phyloP scores from a whole-genome alignment of 1,139 yeast genomes.

The Candida labiduridarum region DNA sequence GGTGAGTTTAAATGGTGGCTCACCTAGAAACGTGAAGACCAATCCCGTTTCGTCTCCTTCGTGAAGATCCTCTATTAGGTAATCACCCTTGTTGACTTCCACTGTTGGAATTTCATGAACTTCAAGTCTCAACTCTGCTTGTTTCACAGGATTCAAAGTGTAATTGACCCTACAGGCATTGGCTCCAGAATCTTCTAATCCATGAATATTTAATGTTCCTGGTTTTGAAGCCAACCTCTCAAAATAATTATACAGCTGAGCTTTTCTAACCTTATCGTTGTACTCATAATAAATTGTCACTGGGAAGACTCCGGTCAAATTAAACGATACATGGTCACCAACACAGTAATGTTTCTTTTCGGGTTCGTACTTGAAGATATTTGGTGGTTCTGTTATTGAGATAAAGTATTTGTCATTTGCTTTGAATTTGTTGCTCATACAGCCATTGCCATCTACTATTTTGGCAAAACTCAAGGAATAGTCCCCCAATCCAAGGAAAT shows the following conservation, averaged over 20 bases:
- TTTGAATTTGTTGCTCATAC: slow-evolving; percentile 49
- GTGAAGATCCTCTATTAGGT: slow-evolving; percentile 75
- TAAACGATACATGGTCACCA: slow-evolving; percentile 83
- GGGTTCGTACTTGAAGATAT: slow-evolving; percentile 45
- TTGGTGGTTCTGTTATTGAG: slow-evolving; percentile 76
- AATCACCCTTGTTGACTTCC: slow-evolving; percentile 78
- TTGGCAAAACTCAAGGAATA: slow-evolving; percentile 61
- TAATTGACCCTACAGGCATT: slow-evolving; percentile 68
- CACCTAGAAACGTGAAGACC: slow-evolving; percentile 65
- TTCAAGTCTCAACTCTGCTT: slow-evolving; percentile 47
- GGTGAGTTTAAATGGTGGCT: slow-evolving; percentile 70
- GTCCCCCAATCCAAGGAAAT: slow-evolving; percentile 37
- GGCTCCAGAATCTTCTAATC: slow-evolving; percentile 76
- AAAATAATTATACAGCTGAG: slow-evolving; percentile 57
- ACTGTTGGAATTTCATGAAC: slow-evolving; percentile 90
- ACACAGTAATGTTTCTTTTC: slow-evolving; percentile 69
- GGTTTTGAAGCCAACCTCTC: slow-evolving; percentile 79
- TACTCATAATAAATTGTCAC: slow-evolving; percentile 75
- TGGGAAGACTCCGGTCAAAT: slow-evolving; percentile 78
- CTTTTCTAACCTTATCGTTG: slow-evolving; percentile 60
- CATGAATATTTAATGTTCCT: slow-evolving; percentile 69
- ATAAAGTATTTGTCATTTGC: slow-evolving; percentile 43
- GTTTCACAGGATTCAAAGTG: slow-evolving; percentile 37
- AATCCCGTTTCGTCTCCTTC: slow-evolving; percentile 87
- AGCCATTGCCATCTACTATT: slow-evolving; percentile 72